Evolutionary conservation across 1,139 yeast genomes (phyloP).

Genomic region (Wickerhamomyces sp.): DNA sequence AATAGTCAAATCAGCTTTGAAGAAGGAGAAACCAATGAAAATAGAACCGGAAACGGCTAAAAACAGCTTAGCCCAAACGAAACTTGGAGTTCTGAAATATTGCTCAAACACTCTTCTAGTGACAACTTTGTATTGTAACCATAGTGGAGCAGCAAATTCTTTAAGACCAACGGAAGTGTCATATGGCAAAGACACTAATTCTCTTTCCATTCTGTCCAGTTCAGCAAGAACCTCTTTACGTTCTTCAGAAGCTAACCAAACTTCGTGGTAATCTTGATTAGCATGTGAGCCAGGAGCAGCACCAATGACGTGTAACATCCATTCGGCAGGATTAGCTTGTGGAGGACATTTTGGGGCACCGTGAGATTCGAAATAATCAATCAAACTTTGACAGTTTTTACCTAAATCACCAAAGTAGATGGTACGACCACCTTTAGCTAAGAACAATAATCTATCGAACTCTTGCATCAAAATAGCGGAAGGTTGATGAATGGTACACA

Average conservation of each 20-base stretch:
- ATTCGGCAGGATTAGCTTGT: slow-evolving; percentile 75
- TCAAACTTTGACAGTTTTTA: slow-evolving; percentile 50
- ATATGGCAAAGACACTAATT: slow-evolving; percentile 23
- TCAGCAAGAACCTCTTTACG: slow-evolving; percentile 37
- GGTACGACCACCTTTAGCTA: slow-evolving; percentile 69
- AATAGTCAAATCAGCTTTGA: slow-evolving; percentile 53
- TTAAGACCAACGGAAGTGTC: slow-evolving; percentile 18
- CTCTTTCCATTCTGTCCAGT: slow-evolving; percentile 42
- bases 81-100: slow-evolving; percentile 67
- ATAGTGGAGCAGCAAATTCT: slow-evolving; percentile 36
- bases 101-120: slow-evolving; percentile 50
- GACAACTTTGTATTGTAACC: slow-evolving; percentile 48
- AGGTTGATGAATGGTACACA: slow-evolving; percentile 84
- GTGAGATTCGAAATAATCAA: slow-evolving; percentile 61
- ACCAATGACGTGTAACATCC: slow-evolving; percentile 78
- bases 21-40: slow-evolving; percentile 56
- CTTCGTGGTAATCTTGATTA: slow-evolving; percentile 56
- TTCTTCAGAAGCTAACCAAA: slow-evolving; percentile 59
- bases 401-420: slow-evolving; percentile 82
- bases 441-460: slow-evolving; percentile 66
- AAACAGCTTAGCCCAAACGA: slow-evolving; percentile 59
- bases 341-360: slow-evolving; percentile 65
- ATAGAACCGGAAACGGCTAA: slow-evolving; percentile 42
- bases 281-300: slow-evolving; percentile 79
- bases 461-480: slow-evolving; percentile 73